These are phyloP conservation scores for Phytopythium montanum DNA, from an alignment of 352 stramenopile genomes.

Conservation along the genomic window DNA sequence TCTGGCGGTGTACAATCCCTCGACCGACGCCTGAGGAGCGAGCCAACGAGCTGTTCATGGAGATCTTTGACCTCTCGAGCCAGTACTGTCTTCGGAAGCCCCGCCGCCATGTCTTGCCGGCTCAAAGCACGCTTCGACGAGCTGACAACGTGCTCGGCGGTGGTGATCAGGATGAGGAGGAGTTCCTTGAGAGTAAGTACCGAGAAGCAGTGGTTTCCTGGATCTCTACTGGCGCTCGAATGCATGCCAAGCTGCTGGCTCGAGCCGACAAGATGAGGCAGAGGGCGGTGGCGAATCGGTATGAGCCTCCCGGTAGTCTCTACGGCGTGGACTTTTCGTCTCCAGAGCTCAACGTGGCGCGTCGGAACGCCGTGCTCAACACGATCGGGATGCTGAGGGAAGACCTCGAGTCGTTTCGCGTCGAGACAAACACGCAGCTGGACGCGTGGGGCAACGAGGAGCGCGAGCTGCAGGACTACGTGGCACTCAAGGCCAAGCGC, in stretches of 20 bases:
- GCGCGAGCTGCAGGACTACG: constrained; percentile 67
- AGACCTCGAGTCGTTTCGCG: constrained; percentile 53
- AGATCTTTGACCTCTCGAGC: constrained; percentile 66
- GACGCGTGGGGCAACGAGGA: constrained; percentile 57
- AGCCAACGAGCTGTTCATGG: constrained; percentile 60
- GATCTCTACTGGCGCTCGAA: constrained; percentile 26
- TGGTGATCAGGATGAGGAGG: constrained; percentile 38
- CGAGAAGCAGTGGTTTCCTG: constrained; percentile 43
- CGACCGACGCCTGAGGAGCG: constrained; percentile 52
- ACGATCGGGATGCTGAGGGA: constrained; percentile 41
- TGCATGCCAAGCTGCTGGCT: constrained; percentile 42
- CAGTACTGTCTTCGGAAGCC: constrained; percentile 79
- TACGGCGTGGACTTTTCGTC: constrained; percentile 67
- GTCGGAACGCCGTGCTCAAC: constrained; percentile 51
- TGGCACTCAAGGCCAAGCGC: constrained; percentile 69
- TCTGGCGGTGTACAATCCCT: constrained; percentile 62
- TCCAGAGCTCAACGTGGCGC: constrained; percentile 56
- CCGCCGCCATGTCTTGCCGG: constrained; percentile 35
- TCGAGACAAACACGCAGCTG: constrained; percentile 63
- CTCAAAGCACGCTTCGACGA: constrained; percentile 10
- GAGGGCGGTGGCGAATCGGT: constrained; percentile 34
- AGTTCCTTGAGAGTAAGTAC: constrained; percentile 67
- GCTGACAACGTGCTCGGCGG: constrained; percentile 16
- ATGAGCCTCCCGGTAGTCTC: constrained; percentile 28
- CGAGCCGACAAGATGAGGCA: constrained; percentile 21